Evolutionary conservation across 805 yeast species (phyloP), one percentile per base, ranked within the genome.

Genomic region (Yamadazyma tumulicola): DNA sequence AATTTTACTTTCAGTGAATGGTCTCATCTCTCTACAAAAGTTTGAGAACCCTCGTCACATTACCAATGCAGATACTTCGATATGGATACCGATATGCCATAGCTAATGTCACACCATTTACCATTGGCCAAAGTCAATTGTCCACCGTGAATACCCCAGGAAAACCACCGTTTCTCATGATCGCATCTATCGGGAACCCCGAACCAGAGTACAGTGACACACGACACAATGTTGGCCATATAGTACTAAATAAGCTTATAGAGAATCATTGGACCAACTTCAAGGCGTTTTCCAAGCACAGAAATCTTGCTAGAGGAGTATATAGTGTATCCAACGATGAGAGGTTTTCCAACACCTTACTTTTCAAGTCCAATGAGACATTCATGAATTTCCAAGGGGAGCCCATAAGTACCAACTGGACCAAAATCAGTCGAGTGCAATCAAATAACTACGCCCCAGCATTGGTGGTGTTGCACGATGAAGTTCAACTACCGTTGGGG

Each of bases 211-310:
- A 72, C 46, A 57, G 59, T 6, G 65, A 67, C 5, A 83, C 95
- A 0, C 64, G 95, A 22, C 96, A 87, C 51, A 85, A 81, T 39
- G 85, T 80, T 0, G 96, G 95, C 1, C 85, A 84, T 42, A 52
- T 69, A 31, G 58, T 79, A 24, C 64, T 79, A 22, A 56, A 63
- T 39, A 46, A 51, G 44, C 35, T 64, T 18, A 49, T 48, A 5
- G 29, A 37, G 1, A 44, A 41, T 12, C 47, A 47, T 25, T 61
- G 65, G 64, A 38, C 14, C 6, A 20, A 39, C 10, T 54, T 51
- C 38, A 31, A 29, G 27, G 32, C 37, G 8, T 54, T 53, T 29
- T 25, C 37, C 16, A 34, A 37, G n/a, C 57, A 53, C 26, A 32
- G 38, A 28, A 47, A 35, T 27, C 48, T 42, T 39, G 52, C 33